Conservation (phyloP, 2,329 filamentous ascomycete species). For the Aureobasidium pullulans region DNA sequence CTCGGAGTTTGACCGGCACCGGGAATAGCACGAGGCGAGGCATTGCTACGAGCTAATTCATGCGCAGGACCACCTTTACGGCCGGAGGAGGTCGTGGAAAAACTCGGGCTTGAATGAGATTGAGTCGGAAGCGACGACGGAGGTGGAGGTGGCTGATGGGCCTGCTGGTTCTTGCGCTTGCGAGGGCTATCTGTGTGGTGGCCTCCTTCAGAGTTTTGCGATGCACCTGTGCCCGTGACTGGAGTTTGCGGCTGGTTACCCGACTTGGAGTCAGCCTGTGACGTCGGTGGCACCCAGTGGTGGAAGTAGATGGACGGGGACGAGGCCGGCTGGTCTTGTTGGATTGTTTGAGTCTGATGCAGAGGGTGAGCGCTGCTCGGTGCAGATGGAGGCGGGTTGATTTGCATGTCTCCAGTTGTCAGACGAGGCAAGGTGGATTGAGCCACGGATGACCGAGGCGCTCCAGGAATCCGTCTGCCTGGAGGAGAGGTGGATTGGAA, state of each 20-base stretch:
- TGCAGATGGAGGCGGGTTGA: slow-evolving; percentile 40
- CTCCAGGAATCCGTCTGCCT: slow-evolving; percentile 19
- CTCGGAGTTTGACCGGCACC: slow-evolving; percentile 13
- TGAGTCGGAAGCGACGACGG: slow-evolving; percentile 33
- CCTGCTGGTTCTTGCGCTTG: slow-evolving; percentile 68
- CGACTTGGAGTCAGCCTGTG: slow-evolving; percentile 48
- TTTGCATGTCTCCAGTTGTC: slow-evolving; percentile 46
- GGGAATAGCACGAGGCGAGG: slow-evolving; percentile 34
- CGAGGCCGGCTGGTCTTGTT: slow-evolving; percentile 56
- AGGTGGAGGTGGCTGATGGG: slow-evolving; percentile 44
- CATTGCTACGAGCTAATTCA: slow-evolving; percentile 58
- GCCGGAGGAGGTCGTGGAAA: slow-evolving; percentile 46
- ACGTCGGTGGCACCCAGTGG: slow-evolving; percentile 79
- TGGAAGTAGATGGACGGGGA: slow-evolving; percentile 82
- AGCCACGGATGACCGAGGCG: slow-evolving; percentile 35
- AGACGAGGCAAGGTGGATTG: slow-evolving; percentile 43
- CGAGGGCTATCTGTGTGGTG: slow-evolving; percentile 70
- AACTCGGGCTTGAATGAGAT: slow-evolving; percentile 40
- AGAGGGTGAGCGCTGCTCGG: slow-evolving; percentile 32
- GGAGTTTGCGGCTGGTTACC: slow-evolving; percentile 62
- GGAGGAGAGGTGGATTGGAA: slow-evolving; percentile 25
- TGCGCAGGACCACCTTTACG: slow-evolving; percentile 36
- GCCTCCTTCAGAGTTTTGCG: slow-evolving; percentile 40
- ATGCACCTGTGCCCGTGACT: slow-evolving; percentile 55
- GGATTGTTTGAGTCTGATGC: slow-evolving; percentile 42